Evolutionary conservation across 2,329 filamentous ascomycete genomes (phyloP).

Genomic region (Fusarium nelsonii): DNA sequence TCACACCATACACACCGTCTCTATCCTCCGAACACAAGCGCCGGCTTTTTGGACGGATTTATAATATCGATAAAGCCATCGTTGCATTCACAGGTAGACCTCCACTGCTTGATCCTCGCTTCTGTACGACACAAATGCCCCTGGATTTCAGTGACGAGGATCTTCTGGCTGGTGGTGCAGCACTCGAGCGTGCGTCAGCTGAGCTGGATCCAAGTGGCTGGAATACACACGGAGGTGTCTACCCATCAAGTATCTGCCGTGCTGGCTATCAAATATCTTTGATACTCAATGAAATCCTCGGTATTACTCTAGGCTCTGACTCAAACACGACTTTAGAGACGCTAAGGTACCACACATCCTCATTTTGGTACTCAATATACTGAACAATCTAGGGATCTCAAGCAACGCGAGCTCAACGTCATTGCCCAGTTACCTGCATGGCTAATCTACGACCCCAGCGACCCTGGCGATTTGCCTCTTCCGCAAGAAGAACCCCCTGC

Average conservation of each 20-base stretch:
- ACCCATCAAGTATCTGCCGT: slow-evolving; percentile 5
- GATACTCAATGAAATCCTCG: not conserved
- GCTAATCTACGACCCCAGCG: not conserved
- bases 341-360: accelerated
- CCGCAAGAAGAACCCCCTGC: accelerated
- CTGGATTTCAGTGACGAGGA: slow-evolving; percentile 15
- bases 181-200: not conserved
- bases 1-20: not conserved
- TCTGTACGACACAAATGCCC: not conserved
- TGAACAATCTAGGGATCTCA: not conserved
- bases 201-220: not conserved
- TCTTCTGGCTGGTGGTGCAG: not conserved
- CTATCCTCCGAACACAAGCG: slow-evolving; percentile 3
- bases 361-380: accelerated
- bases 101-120: not conserved
- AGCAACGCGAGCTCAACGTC: not conserved
- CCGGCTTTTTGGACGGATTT: not conserved
- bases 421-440: not conserved
- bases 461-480: not conserved
- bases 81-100: slow-evolving; percentile 16
- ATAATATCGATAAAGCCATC: slow-evolving; percentile 8
- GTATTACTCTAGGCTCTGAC: not conserved
- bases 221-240: not conserved
- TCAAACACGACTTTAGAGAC: not conserved
- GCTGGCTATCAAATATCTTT: not conserved